Evolutionary conservation across 306 rosid species (phyloP), one percentile per base, ranked within the genome.

Genomic region (Acacia melanoxylon): DNA sequence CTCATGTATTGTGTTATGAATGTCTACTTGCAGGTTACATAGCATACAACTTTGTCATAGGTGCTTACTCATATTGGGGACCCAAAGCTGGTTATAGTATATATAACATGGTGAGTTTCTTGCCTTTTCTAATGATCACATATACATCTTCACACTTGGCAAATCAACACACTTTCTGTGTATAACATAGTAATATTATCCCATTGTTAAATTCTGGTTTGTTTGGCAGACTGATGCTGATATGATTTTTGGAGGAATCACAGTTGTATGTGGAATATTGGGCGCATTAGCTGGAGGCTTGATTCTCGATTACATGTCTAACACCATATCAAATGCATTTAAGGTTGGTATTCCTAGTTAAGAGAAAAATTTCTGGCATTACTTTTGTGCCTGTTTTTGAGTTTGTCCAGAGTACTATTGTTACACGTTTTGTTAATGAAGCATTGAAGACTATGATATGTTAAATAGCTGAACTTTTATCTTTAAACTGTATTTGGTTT

Each of bases 41-140:
- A 80, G 91, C 84, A 35, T 94, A 94, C 94, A 91, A 74, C 85
- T 93, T 93, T 61, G 98, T 94, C 51, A 5, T 94, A 17, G 97
- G 98, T 56, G 97, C 98, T 4, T 93, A 90, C 89, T 88, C 97
- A 11, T 94, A 93, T 81, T 94, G 98, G 98, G 98, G 94, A 1
- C 97, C 98, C 20, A 94, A 91, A 87, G 97, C 95, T 33, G 95
- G 92, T 73, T 91, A 90, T 79, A 86, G 59, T 76, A 93, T 93
- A 61, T 94, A 94, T 84, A 75, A 91, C 51, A 91, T 94, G 97
- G 98, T 91, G 82, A 82, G 90, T 44, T 66, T 22, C 54, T 80
- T 72, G 58, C 72, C 68, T 71, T 61, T 45, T 69, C 58, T 77
- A 69, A 52, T 80, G 11, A 40, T 19, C 37, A 44, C 79, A 66